Conservation (phyloP, 768 basidiomycete species). For the Boletales sp. region DNA sequence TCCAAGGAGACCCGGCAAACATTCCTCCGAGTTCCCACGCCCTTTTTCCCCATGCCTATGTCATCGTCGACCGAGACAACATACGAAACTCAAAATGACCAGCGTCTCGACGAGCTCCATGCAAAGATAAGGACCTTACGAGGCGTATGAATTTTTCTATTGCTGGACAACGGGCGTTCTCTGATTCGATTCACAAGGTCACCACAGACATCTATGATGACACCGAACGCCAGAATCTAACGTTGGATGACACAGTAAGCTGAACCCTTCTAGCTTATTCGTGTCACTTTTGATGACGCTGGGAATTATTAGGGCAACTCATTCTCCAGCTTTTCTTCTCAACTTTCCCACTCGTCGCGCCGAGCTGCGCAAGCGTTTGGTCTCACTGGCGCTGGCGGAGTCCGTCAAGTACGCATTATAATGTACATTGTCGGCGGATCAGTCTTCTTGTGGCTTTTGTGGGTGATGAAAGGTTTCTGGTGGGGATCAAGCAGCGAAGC, state of each 20-base stretch:
- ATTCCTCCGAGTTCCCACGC: constrained; percentile 20
- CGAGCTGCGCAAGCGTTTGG: constrained; percentile 76
- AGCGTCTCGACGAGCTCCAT: constrained; percentile 78
- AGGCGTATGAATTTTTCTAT: constrained; percentile 47
- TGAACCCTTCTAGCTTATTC: not conserved
- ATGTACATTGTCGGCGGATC: constrained; percentile 54
- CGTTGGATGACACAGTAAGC: constrained; percentile 73
- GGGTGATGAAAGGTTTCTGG: constrained; percentile 53
- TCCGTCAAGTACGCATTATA: constrained; percentile 69
- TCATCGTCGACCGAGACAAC: constrained; percentile 57
- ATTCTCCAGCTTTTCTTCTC: constrained; percentile 61
- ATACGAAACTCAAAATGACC: constrained; percentile 85
- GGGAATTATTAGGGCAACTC: constrained; percentile 48
- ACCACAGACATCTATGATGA: constrained; percentile 86
- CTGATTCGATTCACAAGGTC: constrained; percentile 43
- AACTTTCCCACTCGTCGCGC: constrained; percentile 63
- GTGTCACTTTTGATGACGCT: not conserved
- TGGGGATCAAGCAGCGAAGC: constrained; percentile 18
- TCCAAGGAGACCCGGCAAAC: not conserved
- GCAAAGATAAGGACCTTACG: constrained; percentile 79
- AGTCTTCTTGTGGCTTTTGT: constrained; percentile 53
- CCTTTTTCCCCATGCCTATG: not conserved
- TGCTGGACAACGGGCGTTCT: not conserved
- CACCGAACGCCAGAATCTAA: constrained; percentile 76
- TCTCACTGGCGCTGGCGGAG: constrained; percentile 51